These are phyloP conservation scores for Aspergillus bombycis DNA, from an alignment of 2,329 filamentous ascomycete genomes.

Conservation along the genomic window DNA sequence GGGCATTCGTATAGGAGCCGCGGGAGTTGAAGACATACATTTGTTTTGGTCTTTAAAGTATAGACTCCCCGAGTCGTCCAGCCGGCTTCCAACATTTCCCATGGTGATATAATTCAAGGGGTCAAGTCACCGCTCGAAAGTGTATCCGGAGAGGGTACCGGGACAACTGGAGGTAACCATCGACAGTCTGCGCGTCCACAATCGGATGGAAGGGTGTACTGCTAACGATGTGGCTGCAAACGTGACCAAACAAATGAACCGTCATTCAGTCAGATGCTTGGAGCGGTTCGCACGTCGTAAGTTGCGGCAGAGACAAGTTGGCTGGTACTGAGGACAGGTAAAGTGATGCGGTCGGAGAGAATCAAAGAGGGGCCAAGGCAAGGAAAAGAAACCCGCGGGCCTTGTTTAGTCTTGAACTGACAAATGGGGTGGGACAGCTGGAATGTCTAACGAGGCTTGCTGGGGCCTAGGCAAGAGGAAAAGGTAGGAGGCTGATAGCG, in stretches of 20 bases:
- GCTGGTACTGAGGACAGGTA: background rate
- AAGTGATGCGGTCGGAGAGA: background rate
- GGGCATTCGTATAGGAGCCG: background rate
- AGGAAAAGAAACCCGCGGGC: background rate
- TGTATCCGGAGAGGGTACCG: conserved; percentile 30
- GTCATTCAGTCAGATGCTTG: conserved; percentile 29
- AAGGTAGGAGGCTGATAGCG: conserved; percentile 3
- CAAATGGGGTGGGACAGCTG: background rate
- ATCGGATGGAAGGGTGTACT: conserved; percentile 24
- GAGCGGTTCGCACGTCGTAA: background rate
- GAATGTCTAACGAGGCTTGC: background rate
- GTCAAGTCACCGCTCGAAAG: conserved; percentile 33
- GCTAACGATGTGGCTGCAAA: conserved; percentile 9
- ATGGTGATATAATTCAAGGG: conserved; percentile 58
- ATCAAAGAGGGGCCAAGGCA: background rate
- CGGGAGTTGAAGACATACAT: conserved; percentile 59
- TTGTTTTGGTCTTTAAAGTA: conserved; percentile 90
- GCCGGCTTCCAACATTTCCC: conserved; percentile 89
- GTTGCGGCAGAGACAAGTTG: background rate
- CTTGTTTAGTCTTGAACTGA: background rate
- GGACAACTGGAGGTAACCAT: conserved; percentile 35
- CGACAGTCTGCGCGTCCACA: conserved; percentile 33
- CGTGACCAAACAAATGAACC: conserved; percentile 18
- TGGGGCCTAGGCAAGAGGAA: background rate
- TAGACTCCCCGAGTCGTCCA: conserved; percentile 76